Base-by-base conservation (phyloP, 2,329 filamentous ascomycete species). In the Neobulgaria alba region DNA sequence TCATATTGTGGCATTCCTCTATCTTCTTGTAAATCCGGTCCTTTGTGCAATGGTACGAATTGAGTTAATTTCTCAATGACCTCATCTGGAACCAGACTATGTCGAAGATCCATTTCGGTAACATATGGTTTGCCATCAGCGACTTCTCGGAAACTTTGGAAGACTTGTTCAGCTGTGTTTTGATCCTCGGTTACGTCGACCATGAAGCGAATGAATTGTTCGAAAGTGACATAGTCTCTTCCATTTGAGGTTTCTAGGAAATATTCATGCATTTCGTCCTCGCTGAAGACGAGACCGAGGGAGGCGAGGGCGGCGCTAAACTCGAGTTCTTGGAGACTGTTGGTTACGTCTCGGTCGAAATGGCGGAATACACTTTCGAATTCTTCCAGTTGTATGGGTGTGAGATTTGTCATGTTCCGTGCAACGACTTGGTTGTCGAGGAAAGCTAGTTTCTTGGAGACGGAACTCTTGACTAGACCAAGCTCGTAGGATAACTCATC, bases 181-280 rank as follows among this genome's bases (percentile, higher is more conserved):
- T 98, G 92, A 60, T 98, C 92, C 65, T 98, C 92, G 10, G 92
- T 98, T 36, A 95, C 92, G 54, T 94, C 87, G 35, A 98, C 92
- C 92, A 98, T 98, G 72, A 98, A 98, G 29, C 86, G 81, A 61
- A 98, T 98, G 60, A 98, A 98, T 64, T 96, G 90, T 67, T 98
- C 92, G 59, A 98, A 98, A 3, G 85, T 92, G 38, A 98, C 92
- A 50, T 83, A 77, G 62, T 81, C 83, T 50, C 70, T 75, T 26
- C 79, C 87, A 29, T 76, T 78, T 48, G 85, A 89, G n/a, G 89
- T 93, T 39, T 90, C 84, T 37, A 83, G 59, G 64, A 95, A 98
- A 54, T 90, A 90, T 39, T 90, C 82, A 61, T 96, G 90, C 92
- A 96, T 98, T 68, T 98, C 92, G 18, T 90, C 82, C 61, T 96